phyloP scores from a whole-genome alignment of 2,329 filamentous ascomycete species.

The Colletotrichum musicola region DNA sequence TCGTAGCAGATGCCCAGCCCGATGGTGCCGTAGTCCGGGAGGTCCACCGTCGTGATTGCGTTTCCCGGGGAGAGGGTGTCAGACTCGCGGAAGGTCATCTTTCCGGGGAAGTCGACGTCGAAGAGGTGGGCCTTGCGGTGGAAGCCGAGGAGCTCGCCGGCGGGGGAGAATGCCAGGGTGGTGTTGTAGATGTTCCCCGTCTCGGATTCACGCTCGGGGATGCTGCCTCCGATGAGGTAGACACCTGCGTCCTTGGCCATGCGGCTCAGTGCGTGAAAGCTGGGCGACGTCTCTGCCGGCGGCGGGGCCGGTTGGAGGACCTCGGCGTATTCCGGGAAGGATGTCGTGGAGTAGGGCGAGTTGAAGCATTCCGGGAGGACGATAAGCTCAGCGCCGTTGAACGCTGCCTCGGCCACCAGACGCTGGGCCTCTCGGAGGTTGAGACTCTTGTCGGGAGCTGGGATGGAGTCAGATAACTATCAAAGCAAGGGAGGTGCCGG shows the following conservation, averaged over 20 bases:
- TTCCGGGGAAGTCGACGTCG: constrained; percentile 96
- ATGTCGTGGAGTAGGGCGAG: constrained; percentile 91
- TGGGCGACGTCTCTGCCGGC: constrained; percentile 76
- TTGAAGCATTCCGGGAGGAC: constrained; percentile 99
- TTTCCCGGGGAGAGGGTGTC: constrained; percentile 89
- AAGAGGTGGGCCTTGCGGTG: constrained; percentile 97
- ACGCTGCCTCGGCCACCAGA: constrained; percentile 85
- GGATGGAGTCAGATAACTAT: background rate
- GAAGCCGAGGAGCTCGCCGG: constrained; percentile 81
- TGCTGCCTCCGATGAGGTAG: constrained; percentile 91
- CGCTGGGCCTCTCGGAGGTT: constrained; percentile 86
- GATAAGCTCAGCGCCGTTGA: constrained; percentile 82
- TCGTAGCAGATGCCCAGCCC: constrained; percentile 97
- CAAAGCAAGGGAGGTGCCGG: background rate
- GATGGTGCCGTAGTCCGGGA: constrained; percentile 89
- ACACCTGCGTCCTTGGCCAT: constrained; percentile 83
- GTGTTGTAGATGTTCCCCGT: constrained; percentile 88
- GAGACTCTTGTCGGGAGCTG: constrained; percentile 80
- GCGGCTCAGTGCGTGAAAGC: constrained; percentile 83
- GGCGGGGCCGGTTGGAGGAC: constrained; percentile 83
- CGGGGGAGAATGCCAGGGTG: constrained; percentile 82
- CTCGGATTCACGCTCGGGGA: constrained; percentile 79
- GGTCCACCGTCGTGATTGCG: constrained; percentile 85
- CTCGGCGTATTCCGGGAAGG: constrained; percentile 94
- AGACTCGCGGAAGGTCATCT: constrained; percentile 91